Evolutionary conservation across 768 basidiomycete species (phyloP).

Genomic region (Agaricus sinodeliciosus): DNA sequence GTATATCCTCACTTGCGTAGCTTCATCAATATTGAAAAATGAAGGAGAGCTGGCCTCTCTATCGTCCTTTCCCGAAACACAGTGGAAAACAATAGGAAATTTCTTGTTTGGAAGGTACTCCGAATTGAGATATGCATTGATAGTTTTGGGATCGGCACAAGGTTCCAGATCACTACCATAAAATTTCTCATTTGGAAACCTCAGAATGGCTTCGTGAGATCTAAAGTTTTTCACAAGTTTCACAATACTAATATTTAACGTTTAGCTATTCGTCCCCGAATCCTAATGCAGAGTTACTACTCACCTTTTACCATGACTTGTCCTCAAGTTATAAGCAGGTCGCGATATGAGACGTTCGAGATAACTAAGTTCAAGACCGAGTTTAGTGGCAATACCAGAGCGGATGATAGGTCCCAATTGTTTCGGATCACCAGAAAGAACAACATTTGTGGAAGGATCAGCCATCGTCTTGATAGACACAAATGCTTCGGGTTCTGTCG

Average conservation of each 20-base stretch:
- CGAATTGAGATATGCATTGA: constrained; percentile 32
- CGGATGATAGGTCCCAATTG: constrained; percentile 67
- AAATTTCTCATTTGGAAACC: constrained; percentile 55
- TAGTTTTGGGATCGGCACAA: constrained; percentile 35
- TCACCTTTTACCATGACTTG: constrained; percentile 24
- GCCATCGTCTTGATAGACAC: constrained; percentile 58
- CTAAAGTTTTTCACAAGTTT: constrained; percentile 63
- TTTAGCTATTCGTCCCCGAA: background rate
- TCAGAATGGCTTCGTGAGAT: constrained; percentile 53
- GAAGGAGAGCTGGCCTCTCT: constrained; percentile 65
- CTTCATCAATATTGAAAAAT: constrained; percentile 65
- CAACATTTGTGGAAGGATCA: constrained; percentile 42
- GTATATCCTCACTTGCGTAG: constrained; percentile 46
- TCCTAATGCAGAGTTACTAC: constrained; percentile 3
- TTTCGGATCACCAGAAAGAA: constrained; percentile 66
- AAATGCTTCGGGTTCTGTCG: constrained; percentile 62
- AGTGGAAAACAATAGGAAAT: constrained; percentile 62
- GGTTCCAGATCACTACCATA: constrained; percentile 47
- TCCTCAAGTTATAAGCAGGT: constrained; percentile 11
- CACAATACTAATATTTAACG: constrained; percentile 36
- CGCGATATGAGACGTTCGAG: constrained; percentile 49
- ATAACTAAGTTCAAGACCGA: constrained; percentile 56
- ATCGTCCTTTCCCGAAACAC: constrained; percentile 52
- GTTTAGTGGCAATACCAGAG: constrained; percentile 45
- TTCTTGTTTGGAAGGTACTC: constrained; percentile 33